Conservation (phyloP, 371 early-diverging fungal genomes). For the Apophysomyces elegans region DNA sequence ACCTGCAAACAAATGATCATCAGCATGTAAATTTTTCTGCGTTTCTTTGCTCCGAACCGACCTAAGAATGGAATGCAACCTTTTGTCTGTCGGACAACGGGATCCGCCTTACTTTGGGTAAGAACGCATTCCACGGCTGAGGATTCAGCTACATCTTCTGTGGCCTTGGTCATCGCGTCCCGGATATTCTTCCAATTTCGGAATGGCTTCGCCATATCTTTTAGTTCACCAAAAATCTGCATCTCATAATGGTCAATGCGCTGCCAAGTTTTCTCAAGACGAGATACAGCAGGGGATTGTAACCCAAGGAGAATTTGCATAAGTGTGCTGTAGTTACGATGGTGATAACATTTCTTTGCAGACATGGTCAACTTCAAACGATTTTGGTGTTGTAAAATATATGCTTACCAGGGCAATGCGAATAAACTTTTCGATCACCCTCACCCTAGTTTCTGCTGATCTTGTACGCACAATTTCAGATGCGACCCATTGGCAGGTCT, state of each 20-base stretch:
- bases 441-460: slow-evolving; percentile 37
- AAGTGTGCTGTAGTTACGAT: slow-evolving; percentile 62
- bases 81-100: slow-evolving; percentile 9
- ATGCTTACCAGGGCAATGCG: slow-evolving; percentile 49
- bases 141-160: slow-evolving; percentile 45
- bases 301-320: slow-evolving; percentile 63
- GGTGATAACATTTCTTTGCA: slow-evolving; percentile 62
- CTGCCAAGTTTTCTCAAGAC: slow-evolving; percentile 59
- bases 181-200: slow-evolving; percentile 63
- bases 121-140: slow-evolving; percentile 49
- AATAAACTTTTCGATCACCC: slow-evolving; percentile 52
- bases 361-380: background rate
- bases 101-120: slow-evolving; percentile 29
- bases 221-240: slow-evolving; percentile 54
- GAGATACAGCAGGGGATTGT: slow-evolving; percentile 56
- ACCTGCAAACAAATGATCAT: slow-evolving; percentile 22
- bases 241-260: slow-evolving; percentile 51
- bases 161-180: slow-evolving; percentile 57
- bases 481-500: slow-evolving; percentile 56
- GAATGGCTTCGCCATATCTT: slow-evolving; percentile 61
- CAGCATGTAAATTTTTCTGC: background rate
- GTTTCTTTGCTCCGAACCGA: slow-evolving; percentile 16
- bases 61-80: slow-evolving; percentile 68
- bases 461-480: slow-evolving; percentile 48
- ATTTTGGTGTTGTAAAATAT: background rate